A percentile compares a stretch with the other conserved stretches of the same genome.
phyloP scores from a whole-genome alignment of 2,329 filamentous ascomycete species.

The Fusarium oligoseptatum region DNA sequence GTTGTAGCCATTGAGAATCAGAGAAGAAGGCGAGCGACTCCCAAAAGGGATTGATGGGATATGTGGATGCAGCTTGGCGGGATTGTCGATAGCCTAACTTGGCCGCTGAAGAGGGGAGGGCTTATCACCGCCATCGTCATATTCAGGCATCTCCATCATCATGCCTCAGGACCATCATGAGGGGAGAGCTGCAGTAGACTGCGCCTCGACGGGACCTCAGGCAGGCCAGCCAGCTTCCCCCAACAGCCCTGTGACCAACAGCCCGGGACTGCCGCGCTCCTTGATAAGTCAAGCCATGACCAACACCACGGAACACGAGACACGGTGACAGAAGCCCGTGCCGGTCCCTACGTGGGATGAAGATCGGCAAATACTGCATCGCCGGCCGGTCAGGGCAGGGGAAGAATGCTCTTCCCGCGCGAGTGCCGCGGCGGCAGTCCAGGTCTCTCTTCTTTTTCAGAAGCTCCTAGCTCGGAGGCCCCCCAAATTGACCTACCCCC shows the following conservation, averaged over 20 bases:
- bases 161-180: slow-evolving; percentile 20
- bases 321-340: slow-evolving; percentile 9
- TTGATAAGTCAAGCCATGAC: slow-evolving; percentile 11
- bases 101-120: not conserved
- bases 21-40: not conserved
- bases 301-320: slow-evolving; percentile 18
- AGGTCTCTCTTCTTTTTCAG: not conserved
- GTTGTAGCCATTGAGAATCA: slow-evolving; percentile 16
- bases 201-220: slow-evolving; percentile 19
- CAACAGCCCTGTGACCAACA: slow-evolving; percentile 25
- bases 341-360: slow-evolving; percentile 31
- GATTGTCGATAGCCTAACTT: slow-evolving; percentile 13
- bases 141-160: slow-evolving; percentile 23
- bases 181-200: slow-evolving; percentile 9
- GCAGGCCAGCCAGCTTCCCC: not conserved
- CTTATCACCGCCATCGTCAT: slow-evolving; percentile 17
- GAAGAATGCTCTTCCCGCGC: slow-evolving; percentile 5
- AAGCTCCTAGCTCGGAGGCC: slow-evolving; percentile 1
- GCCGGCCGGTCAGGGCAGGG: slow-evolving; percentile 6
- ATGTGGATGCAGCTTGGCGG: slow-evolving; percentile 3
- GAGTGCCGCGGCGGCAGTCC: slow-evolving; percentile 14
- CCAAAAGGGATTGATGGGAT: slow-evolving; percentile 14
- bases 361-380: slow-evolving; percentile 31
- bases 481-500: not conserved
- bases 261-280: slow-evolving; percentile 23